Conservation (phyloP, 352 stramenopile species). For the Globisporangium paroecandrum region DNA sequence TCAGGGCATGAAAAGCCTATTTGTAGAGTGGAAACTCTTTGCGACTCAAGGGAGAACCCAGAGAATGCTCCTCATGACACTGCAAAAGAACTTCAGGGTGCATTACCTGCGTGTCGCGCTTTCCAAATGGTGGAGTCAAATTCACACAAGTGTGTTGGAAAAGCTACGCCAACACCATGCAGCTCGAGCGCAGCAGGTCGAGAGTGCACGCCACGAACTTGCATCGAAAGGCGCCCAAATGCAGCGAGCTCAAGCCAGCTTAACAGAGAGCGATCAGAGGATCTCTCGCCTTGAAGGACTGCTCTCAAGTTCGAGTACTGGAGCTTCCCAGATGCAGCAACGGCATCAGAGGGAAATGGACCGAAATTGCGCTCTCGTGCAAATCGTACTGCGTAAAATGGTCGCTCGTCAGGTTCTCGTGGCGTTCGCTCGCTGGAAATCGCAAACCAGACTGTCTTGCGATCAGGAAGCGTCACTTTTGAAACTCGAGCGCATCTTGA, state of each 20-base stretch:
- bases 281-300: slow-evolving; percentile 1
- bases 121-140: slow-evolving; percentile 20
- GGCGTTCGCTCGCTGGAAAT: slow-evolving; percentile 31
- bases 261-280: not conserved
- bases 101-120: slow-evolving; percentile 22
- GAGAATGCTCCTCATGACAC: not conserved
- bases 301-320: not conserved
- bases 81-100: slow-evolving; percentile 3
- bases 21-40: not conserved
- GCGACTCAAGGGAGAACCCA: not conserved
- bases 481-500: slow-evolving; percentile 18
- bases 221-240: not conserved
- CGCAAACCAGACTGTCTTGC: not conserved
- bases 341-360: not conserved
- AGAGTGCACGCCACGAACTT: not conserved
- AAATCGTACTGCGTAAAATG: not conserved
- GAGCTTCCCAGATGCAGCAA: not conserved
- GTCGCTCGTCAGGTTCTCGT: not conserved
- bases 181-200: not conserved
- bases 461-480: slow-evolving; percentile 14
- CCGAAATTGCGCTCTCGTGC: not conserved
- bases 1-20: not conserved
- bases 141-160: not conserved
- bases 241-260: slow-evolving; percentile 12
- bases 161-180: not conserved